Conservation (phyloP, 345 rosid species). For the Brassica cretica region DNA sequence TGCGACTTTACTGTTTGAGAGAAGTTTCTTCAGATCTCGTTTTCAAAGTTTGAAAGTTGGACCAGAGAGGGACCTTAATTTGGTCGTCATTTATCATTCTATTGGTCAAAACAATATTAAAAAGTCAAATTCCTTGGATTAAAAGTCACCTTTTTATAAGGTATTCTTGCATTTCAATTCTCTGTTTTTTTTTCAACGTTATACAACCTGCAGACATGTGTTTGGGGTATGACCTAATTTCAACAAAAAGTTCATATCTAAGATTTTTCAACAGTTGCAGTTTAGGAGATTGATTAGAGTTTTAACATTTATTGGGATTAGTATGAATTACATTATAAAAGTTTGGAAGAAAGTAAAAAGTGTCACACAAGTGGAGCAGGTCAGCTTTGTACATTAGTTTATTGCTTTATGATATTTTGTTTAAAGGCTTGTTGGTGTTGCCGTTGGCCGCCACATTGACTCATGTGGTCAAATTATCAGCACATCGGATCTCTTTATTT, state of each 20-base stretch:
- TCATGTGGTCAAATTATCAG: slow-evolving; percentile 28
- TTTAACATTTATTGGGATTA: neutral
- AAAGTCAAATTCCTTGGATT: slow-evolving; percentile 24
- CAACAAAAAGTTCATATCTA: neutral
- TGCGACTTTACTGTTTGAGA: slow-evolving; percentile 21
- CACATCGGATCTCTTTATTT: slow-evolving; percentile 14
- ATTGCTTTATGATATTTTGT: neutral
- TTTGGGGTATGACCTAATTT: slow-evolving; percentile 14
- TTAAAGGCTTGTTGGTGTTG: neutral
- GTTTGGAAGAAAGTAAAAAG: neutral
- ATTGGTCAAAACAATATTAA: neutral
- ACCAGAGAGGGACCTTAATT: neutral
- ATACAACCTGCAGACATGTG: slow-evolving; percentile 15
- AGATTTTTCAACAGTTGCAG: neutral
- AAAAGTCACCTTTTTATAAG: neutral
- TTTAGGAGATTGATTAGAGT: neutral
- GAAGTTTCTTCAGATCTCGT: slow-evolving; percentile 21
- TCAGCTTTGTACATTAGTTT: slow-evolving; percentile 9
- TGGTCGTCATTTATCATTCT: neutral
- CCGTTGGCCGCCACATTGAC: slow-evolving; percentile 41
- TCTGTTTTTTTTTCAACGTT: slow-evolving; percentile 8
- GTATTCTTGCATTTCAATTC: slow-evolving; percentile 9
- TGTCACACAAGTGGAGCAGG: slow-evolving; percentile 30
- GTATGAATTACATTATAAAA: neutral
- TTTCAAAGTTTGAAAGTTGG: slow-evolving; percentile 26